Conservation (phyloP, 345 rosid species). For the Clarkia xantiana region DNA sequence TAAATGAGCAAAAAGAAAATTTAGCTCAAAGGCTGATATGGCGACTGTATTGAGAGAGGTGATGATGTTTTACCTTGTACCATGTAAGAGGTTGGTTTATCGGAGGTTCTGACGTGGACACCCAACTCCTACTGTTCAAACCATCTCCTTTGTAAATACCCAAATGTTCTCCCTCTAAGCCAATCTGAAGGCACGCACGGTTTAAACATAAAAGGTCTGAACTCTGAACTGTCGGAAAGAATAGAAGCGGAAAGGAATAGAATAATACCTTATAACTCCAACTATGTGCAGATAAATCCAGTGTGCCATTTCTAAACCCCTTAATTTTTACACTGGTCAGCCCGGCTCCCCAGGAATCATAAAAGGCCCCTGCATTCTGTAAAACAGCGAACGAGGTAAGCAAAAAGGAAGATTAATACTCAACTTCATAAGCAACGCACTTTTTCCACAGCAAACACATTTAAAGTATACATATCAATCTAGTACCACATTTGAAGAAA, state of each 20-base stretch:
- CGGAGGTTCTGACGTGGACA: constrained; percentile 50
- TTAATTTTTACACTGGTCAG: constrained; percentile 54
- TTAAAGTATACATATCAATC: too few species aligned
- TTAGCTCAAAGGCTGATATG: too few species aligned
- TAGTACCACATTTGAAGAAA: too few species aligned
- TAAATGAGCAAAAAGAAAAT: too few species aligned
- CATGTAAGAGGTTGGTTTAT: constrained; percentile 69
- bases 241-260: not conserved
- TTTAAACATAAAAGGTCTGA: too few species aligned
- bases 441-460: too few species aligned
- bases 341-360: constrained; percentile 76
- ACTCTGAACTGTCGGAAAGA: too few species aligned
- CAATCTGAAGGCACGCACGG: constrained; percentile 57
- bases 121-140: constrained; percentile 38
- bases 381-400: not conserved
- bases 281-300: constrained; percentile 42
- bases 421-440: too few species aligned
- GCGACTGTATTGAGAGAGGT: not conserved
- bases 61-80: constrained; percentile 52
- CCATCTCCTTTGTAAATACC: constrained; percentile 46
- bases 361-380: constrained; percentile 80
- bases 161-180: constrained; percentile 68
- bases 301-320: constrained; percentile 59
- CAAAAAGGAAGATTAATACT: too few species aligned
- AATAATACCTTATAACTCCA: constrained; percentile 77